Evolutionary conservation across 2,329 filamentous ascomycete genomes (phyloP).

Genomic region (Teratosphaeria pseudoeucalypti): DNA sequence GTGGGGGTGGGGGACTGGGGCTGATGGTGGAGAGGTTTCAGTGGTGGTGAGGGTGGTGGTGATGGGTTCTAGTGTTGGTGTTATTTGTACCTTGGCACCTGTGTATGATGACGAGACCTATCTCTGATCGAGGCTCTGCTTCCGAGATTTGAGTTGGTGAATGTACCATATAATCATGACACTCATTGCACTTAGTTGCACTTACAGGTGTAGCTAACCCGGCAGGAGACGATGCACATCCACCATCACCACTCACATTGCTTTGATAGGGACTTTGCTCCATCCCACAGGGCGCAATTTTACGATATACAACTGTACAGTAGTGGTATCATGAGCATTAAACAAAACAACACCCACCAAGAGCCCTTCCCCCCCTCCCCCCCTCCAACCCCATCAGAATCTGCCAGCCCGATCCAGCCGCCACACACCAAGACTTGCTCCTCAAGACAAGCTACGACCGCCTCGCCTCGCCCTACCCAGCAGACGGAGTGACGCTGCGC

Average conservation of each 20-base stretch:
- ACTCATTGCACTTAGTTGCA: no score
- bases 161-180: no score
- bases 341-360: not conserved
- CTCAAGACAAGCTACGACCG: not conserved
- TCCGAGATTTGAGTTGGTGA: no score
- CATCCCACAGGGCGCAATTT: not conserved
- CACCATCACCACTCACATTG: not conserved
- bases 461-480: constrained; percentile 5
- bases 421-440: not conserved
- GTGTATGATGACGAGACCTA: no score
- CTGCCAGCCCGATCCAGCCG: not conserved
- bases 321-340: not conserved
- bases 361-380: not conserved
- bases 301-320: not conserved
- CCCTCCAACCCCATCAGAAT: not conserved
- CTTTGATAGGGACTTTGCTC: not conserved
- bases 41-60: not conserved
- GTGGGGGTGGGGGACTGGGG: no score
- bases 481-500: constrained; percentile 23
- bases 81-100: no score
- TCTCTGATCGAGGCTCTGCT: no score
- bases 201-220: no score
- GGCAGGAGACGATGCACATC: not conserved
- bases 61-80: no score
- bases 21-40: not conserved